phyloP scores from a whole-genome alignment of 139 green algal species.

The Chlorella ohadii region DNA sequence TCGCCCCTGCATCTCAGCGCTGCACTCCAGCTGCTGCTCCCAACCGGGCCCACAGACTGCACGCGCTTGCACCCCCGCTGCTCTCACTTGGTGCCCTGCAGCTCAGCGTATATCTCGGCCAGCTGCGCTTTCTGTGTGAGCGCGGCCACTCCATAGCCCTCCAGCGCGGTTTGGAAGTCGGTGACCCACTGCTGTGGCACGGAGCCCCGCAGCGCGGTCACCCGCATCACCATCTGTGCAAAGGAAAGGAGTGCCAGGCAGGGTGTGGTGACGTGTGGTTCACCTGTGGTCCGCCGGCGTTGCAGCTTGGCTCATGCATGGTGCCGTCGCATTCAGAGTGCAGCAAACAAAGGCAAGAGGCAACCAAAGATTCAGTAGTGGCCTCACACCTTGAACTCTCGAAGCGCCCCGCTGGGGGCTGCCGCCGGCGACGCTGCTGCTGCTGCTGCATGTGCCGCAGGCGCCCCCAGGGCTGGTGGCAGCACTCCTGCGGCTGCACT shows the following conservation, averaged over 20 bases:
- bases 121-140: conserved; percentile 71
- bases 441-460: not conserved
- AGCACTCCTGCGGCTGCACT: conserved; percentile 8
- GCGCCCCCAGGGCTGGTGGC: not conserved
- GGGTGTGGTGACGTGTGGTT: no score
- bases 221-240: conserved; percentile 53
- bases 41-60: no score
- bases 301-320: no score
- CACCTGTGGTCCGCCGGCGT: no score
- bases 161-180: conserved; percentile 71
- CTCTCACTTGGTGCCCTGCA: conserved; percentile 51
- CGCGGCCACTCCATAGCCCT: conserved; percentile 61
- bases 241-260: not conserved
- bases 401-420: not conserved
- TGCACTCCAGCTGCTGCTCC: no score
- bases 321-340: no score
- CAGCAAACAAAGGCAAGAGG: no score
- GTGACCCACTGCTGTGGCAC: conserved; percentile 68
- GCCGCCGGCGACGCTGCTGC: not conserved
- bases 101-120: conserved; percentile 72
- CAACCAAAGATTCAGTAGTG: no score
- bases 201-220: conserved; percentile 71
- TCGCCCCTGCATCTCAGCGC: no score
- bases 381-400: conserved; percentile 8
- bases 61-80: not conserved